Evolutionary conservation across 768 basidiomycete genomes (phyloP), one percentile per base, ranked within the genome.

Genomic region (Collybiopsis luxurians): DNA sequence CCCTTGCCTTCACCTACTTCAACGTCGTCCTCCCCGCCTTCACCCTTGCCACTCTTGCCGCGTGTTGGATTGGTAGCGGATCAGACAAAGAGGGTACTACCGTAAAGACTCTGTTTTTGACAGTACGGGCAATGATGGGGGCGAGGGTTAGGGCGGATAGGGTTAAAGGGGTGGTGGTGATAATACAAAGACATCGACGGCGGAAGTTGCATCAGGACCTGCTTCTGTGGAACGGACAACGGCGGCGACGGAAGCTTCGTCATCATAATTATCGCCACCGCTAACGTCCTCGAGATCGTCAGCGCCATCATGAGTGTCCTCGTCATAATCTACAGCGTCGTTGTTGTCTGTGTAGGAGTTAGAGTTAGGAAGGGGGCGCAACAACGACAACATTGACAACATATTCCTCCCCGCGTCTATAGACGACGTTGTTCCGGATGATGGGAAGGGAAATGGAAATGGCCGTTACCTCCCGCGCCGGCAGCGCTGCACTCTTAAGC

Each of bases 11-110:
- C 44, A 80, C 81, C 0, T 84, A 84, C 69, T 84, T 82, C 75
- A 88, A 84, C 65, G 75, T 89, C 63, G 72, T 86, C 53, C 77
- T 89, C 7, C 87, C 87, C 2, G 75, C 77, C 34, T 85, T 86
- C 64, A 64, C 79, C n/a, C 80, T 44, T 12, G 80, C 21, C 19
- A 54, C 53, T 19, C 21, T 45, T 26, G 40, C 42, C 9, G 73
- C 75, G 4, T 82, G 88, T 67, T 88, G 85, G 85, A 77, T 78
- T 51, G 80, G 82, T 82, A 19, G 84, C 83, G 60, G 66, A 65
- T 13, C 87, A 89, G 65, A 83, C 66, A 63, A 74, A 64, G 17
- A 68, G 66, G 5, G 74, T 77, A n/a, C n/a, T n/a, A n/a, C n/a
- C 5, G 80, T 80, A 55, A 81, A 80, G 54, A 79, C 73, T 27